Percentiles rank a stretch among this genome's conserved stretches.
Conservation (phyloP, 345 rosid genomes). For the Salix brachista region DNA sequence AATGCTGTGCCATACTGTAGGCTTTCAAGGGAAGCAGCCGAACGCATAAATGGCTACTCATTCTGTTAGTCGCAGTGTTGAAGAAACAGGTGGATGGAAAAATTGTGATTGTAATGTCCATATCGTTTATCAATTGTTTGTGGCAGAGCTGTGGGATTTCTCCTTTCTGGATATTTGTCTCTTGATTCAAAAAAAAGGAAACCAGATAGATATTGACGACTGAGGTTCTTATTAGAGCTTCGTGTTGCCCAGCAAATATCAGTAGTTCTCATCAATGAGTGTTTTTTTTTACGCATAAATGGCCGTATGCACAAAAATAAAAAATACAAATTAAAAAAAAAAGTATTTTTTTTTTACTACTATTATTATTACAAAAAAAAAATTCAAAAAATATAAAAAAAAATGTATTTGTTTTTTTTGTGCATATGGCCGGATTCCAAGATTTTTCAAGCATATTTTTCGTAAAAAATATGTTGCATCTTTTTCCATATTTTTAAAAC, state of each 20-base stretch:
- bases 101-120: slow-evolving; percentile 21
- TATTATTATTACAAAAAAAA: too few relatives aligned
- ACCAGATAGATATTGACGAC: background rate
- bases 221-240: background rate
- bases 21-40: slow-evolving; percentile 12
- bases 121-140: slow-evolving; percentile 31
- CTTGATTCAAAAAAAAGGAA: slow-evolving; percentile 12
- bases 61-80: slow-evolving; percentile 12
- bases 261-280: background rate
- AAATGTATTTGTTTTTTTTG: too few relatives aligned
- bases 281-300: too few relatives aligned
- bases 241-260: background rate
- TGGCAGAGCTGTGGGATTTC: slow-evolving; percentile 18
- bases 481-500: too few relatives aligned
- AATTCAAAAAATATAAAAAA: too few relatives aligned
- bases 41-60: background rate
- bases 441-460: too few relatives aligned
- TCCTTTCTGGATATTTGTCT: slow-evolving; percentile 13
- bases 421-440: too few relatives aligned
- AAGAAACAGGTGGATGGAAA: slow-evolving; percentile 12
- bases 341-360: too few relatives aligned
- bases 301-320: too few relatives aligned
- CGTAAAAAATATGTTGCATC: too few relatives aligned
- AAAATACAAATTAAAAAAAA: too few relatives aligned
- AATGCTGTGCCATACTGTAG: slow-evolving; percentile 87